phyloP scores from a whole-genome alignment of 2,329 filamentous ascomycete species.

The Verticillium nonalfalfae region DNA sequence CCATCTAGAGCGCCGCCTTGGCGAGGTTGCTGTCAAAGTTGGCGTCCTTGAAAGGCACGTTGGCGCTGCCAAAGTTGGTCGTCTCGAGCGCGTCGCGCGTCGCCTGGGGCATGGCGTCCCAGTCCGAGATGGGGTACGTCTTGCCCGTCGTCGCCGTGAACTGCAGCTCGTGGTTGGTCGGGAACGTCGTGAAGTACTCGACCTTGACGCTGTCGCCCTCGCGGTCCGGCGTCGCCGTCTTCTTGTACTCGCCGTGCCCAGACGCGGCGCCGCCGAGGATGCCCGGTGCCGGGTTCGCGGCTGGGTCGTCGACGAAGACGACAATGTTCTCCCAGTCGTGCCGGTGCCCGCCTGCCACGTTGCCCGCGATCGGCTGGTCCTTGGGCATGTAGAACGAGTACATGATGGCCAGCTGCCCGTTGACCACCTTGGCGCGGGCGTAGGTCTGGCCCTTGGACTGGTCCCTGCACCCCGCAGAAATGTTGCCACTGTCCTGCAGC shows the following conservation, averaged over 20 bases:
- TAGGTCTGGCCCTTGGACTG: background rate
- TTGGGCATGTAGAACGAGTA: constrained; percentile 39
- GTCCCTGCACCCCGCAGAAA: constrained; percentile 1
- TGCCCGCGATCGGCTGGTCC: constrained; percentile 27
- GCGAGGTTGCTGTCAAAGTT: constrained; percentile 11
- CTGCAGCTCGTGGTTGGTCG: constrained; percentile 26
- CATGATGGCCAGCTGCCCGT: constrained; percentile 27
- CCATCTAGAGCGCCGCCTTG: constrained; percentile 7
- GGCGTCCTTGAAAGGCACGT: constrained; percentile 26
- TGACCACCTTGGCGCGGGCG: constrained; percentile 20
- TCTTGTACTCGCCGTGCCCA: constrained; percentile 22
- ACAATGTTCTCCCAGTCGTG: constrained; percentile 32
- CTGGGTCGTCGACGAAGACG: constrained; percentile 20
- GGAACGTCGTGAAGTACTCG: constrained; percentile 21
- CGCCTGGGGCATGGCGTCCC: constrained; percentile 26
- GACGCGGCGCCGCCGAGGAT: constrained; percentile 23
- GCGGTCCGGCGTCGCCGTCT: constrained; percentile 13
- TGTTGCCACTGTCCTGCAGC: constrained; percentile 21
- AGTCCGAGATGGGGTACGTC: constrained; percentile 30
- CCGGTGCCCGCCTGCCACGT: constrained; percentile 25
- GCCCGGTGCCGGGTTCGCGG: constrained; percentile 15
- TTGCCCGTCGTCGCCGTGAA: constrained; percentile 25
- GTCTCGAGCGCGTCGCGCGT: constrained; percentile 24
- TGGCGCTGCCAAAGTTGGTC: constrained; percentile 31
- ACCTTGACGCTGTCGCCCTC: constrained; percentile 18